A percentile compares a stretch with the other conserved stretches of the same genome.
Conservation (phyloP, 2,329 filamentous ascomycete species). For the Talaromyces sp. region DNA sequence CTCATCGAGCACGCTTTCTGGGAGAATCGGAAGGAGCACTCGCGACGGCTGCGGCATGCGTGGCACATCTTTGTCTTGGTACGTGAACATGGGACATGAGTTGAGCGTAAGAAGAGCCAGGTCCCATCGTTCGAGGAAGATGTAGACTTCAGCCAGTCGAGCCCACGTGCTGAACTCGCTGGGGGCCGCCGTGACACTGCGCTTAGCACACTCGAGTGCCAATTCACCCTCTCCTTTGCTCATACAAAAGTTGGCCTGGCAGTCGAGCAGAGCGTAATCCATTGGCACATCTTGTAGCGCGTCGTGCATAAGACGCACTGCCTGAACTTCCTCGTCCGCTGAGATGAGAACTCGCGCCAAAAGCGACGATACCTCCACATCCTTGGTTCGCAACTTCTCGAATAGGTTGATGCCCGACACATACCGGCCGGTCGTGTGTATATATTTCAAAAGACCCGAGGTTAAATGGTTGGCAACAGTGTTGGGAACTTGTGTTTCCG, state of each 20-base stretch:
- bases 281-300: constrained; percentile 87
- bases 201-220: constrained; percentile 87
- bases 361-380: constrained; percentile 89
- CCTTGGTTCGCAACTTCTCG: constrained; percentile 84
- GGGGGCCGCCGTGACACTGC: constrained; percentile 88
- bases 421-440: constrained; percentile 89
- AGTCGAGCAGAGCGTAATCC: constrained; percentile 95
- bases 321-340: constrained; percentile 95
- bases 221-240: constrained; percentile 81
- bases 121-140: constrained; percentile 93
- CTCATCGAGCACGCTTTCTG: constrained; percentile 87
- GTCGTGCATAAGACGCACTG: constrained; percentile 79
- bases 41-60: constrained; percentile 89
- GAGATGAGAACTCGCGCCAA: constrained; percentile 87
- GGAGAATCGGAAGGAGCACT: constrained; percentile 77
- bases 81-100: constrained; percentile 99
- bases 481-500: constrained; percentile 94
- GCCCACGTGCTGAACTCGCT: constrained; percentile 98
- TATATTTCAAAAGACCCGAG: constrained; percentile 87
- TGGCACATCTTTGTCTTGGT: constrained; percentile 95
- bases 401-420: constrained; percentile 96
- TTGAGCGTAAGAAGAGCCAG: constrained; percentile 91
- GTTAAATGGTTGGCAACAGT: constrained; percentile 94
- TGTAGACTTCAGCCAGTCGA: constrained; percentile 85
- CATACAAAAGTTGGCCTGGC: constrained; percentile 86